Evolutionary conservation across 768 basidiomycete genomes (phyloP).

Genomic region (Tulasnella sp.): DNA sequence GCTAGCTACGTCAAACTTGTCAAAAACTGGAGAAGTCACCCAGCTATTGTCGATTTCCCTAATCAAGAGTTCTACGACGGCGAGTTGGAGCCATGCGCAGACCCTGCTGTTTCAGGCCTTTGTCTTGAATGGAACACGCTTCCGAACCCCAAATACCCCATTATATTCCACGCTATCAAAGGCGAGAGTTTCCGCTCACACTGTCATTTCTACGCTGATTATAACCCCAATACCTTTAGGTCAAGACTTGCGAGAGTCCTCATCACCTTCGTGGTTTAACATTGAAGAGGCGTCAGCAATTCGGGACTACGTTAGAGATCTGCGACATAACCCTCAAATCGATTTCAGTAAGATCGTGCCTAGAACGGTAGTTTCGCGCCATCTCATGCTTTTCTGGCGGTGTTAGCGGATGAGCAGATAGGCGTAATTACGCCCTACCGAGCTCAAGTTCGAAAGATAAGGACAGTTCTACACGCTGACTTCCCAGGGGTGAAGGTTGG

Average conservation of each 20-base stretch:
- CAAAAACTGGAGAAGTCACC: constrained; percentile 58
- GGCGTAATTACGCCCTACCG: constrained; percentile 62
- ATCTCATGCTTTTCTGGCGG: neutral
- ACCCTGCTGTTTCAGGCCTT: constrained; percentile 34
- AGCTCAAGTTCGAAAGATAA: constrained; percentile 54
- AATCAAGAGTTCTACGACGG: constrained; percentile 47
- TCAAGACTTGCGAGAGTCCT: constrained; percentile 39
- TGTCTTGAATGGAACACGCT: constrained; percentile 37
- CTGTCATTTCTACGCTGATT: too few relatives aligned
- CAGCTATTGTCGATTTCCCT: constrained; percentile 53
- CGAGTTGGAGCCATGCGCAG: constrained; percentile 39
- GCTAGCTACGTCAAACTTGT: constrained; percentile 54
- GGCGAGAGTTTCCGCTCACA: neutral
- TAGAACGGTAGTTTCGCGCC: too few relatives aligned
- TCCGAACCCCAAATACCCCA: constrained; percentile 35
- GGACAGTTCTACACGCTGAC: constrained; percentile 31
- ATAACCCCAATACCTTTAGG: constrained; percentile 32
- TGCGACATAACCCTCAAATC: constrained; percentile 35
- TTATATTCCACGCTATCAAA: neutral
- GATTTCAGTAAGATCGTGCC: constrained; percentile 36
- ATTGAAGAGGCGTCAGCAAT: constrained; percentile 41
- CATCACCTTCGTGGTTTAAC: constrained; percentile 46
- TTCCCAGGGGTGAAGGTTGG: too few relatives aligned
- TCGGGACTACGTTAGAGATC: constrained; percentile 38
- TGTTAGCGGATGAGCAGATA: constrained; percentile 40